Conservation (phyloP, 139 green algal genomes). For the Desmodesmus armatus region DNA sequence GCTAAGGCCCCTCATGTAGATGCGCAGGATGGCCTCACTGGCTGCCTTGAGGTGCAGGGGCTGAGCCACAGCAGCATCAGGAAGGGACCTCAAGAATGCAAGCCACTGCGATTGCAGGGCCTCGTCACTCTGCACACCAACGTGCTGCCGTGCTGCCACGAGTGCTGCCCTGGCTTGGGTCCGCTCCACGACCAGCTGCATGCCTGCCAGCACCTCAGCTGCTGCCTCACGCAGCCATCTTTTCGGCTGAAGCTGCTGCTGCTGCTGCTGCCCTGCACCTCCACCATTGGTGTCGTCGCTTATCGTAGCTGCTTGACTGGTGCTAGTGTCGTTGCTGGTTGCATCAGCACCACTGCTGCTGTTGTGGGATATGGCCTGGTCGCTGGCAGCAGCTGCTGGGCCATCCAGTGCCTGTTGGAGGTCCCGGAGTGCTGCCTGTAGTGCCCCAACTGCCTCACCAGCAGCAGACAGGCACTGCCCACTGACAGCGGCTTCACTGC, state of each 20-base stretch:
- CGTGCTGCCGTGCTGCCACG: background rate
- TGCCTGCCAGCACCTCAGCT: background rate
- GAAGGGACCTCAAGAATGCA: background rate
- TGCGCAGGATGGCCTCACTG: constrained; percentile 16
- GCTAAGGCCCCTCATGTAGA: constrained; percentile 21
- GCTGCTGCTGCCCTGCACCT: background rate
- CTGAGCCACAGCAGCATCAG: background rate
- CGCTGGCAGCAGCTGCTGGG: background rate
- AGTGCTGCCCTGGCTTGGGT: background rate
- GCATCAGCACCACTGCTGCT: background rate
- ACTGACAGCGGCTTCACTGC: background rate
- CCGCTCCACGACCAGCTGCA: background rate
- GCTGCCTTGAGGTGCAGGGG: constrained; percentile 17
- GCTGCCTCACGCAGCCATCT: background rate
- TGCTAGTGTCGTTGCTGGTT: background rate
- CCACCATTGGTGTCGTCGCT: too few species aligned
- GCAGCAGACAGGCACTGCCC: constrained; percentile 14
- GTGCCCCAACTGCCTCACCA: background rate
- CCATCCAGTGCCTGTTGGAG: background rate
- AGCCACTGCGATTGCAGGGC: constrained; percentile 21
- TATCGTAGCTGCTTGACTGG: too few species aligned
- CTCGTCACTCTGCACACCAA: constrained; percentile 40
- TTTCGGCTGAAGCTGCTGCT: background rate
- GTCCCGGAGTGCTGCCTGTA: background rate
- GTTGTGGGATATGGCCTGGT: too few species aligned